Base-by-base conservation (phyloP, 2,329 filamentous ascomycete genomes). In the Epichloe brachyelytri region DNA sequence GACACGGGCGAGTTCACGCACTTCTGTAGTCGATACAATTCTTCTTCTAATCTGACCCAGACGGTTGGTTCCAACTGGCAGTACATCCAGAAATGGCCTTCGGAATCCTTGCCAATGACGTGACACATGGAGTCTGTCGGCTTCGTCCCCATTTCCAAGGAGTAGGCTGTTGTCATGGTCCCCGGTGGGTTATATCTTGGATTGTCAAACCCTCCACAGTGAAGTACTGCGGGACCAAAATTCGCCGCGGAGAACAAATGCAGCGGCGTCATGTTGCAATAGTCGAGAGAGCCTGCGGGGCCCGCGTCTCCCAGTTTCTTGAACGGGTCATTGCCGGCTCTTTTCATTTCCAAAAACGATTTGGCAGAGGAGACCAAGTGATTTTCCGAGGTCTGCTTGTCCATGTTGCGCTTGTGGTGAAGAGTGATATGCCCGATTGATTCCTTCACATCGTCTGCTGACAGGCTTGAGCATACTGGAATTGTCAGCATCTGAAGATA, bases 11-110 rank as follows among this genome's bases (percentile, higher is more conserved):
- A 54, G 7, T 51, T 54, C n/a, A 49, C 20, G 12, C 30, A 7
- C 43, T 54, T 54, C 36, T 54, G 52, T 43, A 54, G 19, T 5
- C 47, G 43, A 33, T 54, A 54, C 36, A 54, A 47, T 33, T 51
- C 52, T 37, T 54, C 52, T 43, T 54, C 52, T 22, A 54, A 30
- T 34, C 47, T 40, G 5, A 51, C 46, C 52, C 52, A 54, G 40
- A 54, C 52, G 5, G 43, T 36, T 10, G 49, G 41, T 39, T 54
- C 52, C 20, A 54, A 33, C 46, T 54, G 49, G 22, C 52, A 51
- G 30, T 44, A 51, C 49, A 54, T 54, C 52, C 52, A 54, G 20
- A 54, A 49, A 34, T 50, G 41, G 17, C 49, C 52, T 6, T 44
- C 46, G 17, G 30, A n/a, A 22, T 54, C 49, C 38, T 36, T 51